Conservation (phyloP, 2,329 filamentous ascomycete genomes). For the Trichophyton benhamiae region DNA sequence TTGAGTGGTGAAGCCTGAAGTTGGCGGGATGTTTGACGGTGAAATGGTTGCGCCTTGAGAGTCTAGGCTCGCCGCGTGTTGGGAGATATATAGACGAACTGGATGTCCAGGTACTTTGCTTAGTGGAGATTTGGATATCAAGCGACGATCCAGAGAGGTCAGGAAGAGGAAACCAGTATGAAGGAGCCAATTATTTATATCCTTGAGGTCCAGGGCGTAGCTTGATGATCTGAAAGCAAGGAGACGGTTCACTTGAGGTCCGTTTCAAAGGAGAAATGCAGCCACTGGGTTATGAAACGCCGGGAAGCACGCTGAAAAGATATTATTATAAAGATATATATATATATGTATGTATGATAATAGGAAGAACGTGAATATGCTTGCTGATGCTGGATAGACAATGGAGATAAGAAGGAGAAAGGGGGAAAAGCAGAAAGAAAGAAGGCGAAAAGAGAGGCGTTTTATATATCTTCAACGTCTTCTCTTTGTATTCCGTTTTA, state of each 20-base stretch:
- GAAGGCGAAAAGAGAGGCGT: background rate
- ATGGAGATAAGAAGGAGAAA: background rate
- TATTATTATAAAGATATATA: background rate
- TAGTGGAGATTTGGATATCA: background rate
- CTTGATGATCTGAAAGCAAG: background rate
- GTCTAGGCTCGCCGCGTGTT: background rate
- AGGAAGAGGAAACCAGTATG: background rate
- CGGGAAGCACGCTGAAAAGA: background rate
- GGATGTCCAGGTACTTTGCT: background rate
- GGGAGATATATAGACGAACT: no score
- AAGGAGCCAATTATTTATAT: background rate
- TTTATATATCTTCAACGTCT: background rate
- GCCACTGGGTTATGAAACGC: background rate
- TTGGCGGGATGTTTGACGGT: background rate
- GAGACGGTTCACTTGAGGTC: background rate
- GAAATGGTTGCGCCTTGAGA: background rate
- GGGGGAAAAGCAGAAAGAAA: background rate
- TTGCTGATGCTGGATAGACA: background rate
- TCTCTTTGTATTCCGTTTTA: background rate
- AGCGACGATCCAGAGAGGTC: background rate
- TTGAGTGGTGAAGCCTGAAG: background rate
- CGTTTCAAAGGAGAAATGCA: background rate
- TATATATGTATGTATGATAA: background rate
- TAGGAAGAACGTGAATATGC: background rate
- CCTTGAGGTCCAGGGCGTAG: background rate